Base-by-base conservation (phyloP, 73 alveolate species). In the Paramecium biaurelia region DNA sequence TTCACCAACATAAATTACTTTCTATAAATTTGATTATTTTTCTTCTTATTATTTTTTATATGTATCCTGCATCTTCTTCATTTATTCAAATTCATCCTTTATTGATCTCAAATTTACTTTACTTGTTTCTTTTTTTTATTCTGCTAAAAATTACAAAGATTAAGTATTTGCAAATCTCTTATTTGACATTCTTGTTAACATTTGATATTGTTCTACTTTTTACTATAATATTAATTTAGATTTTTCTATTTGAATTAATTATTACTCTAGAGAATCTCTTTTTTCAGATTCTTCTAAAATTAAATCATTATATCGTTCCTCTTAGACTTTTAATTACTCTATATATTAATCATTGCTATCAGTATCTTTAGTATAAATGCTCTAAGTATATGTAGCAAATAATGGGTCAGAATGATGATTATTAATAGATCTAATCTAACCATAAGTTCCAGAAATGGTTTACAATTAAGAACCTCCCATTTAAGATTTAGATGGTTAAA, bases 1-100 rank as follows among this genome's bases (percentile, higher is more conserved):
- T 23, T 79, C 90, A 10, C 90, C 90, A 5, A 79, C 90, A 79
- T 79, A 79, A 12, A 79, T 79, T 2, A 79, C 90, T 41, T 79
- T 79, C 53, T 79, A 43, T 47, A 79, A 79, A 79, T 79, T 41
- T 43, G 90, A 79, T 47, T 79, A 38, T 41, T 41, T 79, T 24
- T 41, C 72, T 45, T 79, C 70, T 79, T 79, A 26, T 30, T 41
- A 30, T 41, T 79, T 79, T 79, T 79, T 79, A 34, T 79, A 79
- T 9, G 70, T 47, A 9, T 47, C 90, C 18, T 47, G 24, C 74
- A 79, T 79, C 28, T 38, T 26, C 9, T 79, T 41, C 90, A 79
- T 79, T 47, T 14, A 41, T 24, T 38, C 56, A 7, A 79, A 79
- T 79, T 79, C 90, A 10, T 47, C 90, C 11, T 79, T 79, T 2